Evolutionary conservation across 2,329 filamentous ascomycete species (phyloP).

Genomic region (Drechslerella dactyloides): DNA sequence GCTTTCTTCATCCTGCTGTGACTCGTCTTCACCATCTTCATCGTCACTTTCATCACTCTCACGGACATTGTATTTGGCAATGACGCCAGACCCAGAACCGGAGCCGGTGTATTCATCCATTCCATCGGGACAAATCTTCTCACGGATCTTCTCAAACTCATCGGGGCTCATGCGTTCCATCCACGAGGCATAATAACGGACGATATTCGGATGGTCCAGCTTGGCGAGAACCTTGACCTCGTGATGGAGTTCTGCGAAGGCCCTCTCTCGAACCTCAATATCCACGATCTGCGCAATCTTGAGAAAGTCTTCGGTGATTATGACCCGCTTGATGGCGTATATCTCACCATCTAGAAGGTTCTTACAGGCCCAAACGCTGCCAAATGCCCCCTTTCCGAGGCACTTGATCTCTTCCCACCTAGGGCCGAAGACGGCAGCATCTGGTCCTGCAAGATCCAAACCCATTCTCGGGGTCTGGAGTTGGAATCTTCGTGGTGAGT

Average conservation of each 20-base stretch:
- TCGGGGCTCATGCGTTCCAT: constrained; percentile 61
- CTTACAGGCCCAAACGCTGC: constrained; percentile 68
- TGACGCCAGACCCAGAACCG: neutral
- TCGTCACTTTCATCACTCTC: constrained; percentile 4
- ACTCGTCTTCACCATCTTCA: too few species aligned
- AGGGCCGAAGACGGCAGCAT: constrained; percentile 34
- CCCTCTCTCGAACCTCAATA: constrained; percentile 63
- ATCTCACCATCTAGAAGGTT: constrained; percentile 68
- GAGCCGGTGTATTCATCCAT: constrained; percentile 28
- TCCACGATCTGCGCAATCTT: constrained; percentile 54
- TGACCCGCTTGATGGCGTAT: constrained; percentile 72
- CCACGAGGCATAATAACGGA: constrained; percentile 71
- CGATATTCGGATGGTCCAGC: constrained; percentile 70
- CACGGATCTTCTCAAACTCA: constrained; percentile 30
- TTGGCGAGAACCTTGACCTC: constrained; percentile 69
- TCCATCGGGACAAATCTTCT: constrained; percentile 31
- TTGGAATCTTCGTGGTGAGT: constrained; percentile 18
- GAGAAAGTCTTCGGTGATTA: constrained; percentile 64
- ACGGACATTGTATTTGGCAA: neutral
- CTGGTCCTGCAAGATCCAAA: constrained; percentile 14
- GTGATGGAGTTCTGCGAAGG: constrained; percentile 60
- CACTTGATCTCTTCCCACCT: constrained; percentile 62
- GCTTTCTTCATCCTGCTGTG: constrained; percentile 14
- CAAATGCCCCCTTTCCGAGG: constrained; percentile 71
- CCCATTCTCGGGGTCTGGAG: constrained; percentile 34